Evolutionary conservation across 306 rosid species (phyloP).

Genomic region (Vigna radiata): DNA sequence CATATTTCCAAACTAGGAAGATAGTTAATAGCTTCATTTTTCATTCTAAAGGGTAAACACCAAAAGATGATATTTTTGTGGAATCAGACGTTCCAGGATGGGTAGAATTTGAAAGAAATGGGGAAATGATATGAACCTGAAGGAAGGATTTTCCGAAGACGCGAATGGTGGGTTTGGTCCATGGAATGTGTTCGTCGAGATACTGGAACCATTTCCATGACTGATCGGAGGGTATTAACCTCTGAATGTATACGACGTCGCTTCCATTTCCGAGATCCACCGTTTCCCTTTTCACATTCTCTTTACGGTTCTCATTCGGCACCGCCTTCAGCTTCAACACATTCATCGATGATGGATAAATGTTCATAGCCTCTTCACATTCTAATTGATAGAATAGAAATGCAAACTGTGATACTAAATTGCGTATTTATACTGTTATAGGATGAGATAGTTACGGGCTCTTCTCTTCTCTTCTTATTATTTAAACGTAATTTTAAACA

Average conservation of each 20-base stretch:
- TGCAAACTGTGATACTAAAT: neutral
- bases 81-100: neutral
- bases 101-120: slow-evolving; percentile 25
- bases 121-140: slow-evolving; percentile 56
- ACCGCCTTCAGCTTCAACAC: slow-evolving; percentile 61
- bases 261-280: slow-evolving; percentile 79
- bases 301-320: slow-evolving; percentile 43
- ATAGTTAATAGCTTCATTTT: neutral
- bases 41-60: neutral
- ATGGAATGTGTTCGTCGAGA: slow-evolving; percentile 69
- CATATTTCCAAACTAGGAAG: too few relatives aligned
- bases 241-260: slow-evolving; percentile 67
- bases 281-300: slow-evolving; percentile 47
- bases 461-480: neutral
- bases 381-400: neutral
- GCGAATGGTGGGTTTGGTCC: slow-evolving; percentile 90
- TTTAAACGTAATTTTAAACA: neutral
- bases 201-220: slow-evolving; percentile 84
- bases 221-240: slow-evolving; percentile 59
- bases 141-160: slow-evolving; percentile 75
- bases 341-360: slow-evolving; percentile 46
- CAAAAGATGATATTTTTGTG: slow-evolving; percentile 24
- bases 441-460: neutral
- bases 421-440: neutral
- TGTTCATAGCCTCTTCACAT: neutral